Base-by-base conservation (phyloP, 345 rosid genomes). In the Psidium friedrichsthalianum region DNA sequence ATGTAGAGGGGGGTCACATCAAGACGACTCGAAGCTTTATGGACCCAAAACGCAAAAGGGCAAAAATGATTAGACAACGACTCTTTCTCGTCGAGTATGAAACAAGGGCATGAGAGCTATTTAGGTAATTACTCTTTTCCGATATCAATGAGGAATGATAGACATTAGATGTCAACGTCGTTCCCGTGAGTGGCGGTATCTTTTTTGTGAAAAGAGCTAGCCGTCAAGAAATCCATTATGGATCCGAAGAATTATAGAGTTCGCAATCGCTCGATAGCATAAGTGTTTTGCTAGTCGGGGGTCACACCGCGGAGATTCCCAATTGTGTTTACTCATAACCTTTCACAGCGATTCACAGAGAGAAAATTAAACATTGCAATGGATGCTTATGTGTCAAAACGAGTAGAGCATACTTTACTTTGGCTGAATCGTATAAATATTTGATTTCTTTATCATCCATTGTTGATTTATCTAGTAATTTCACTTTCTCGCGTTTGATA, bases 221-320 rank as follows among this genome's bases (percentile, higher is more conserved):
- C 21, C 2, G 1, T 29, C 0, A 0, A 29, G 76, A 64, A 29
- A 16, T 64, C 3, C 42, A 32, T 18, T 15, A 61, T 61, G 12
- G 18, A 64, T 64, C 2, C 0, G 0, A 6, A 64, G 24, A 16
- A 18, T 0, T 8, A 64, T 2, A 32, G 24, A 64, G 22, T 32
- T 36, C 32, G 24, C 44, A 64, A 64, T 7, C 78, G 18, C 47
- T 64, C 5, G 0, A 64, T 16, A 16, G 44, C 42, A 16, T 11
- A 1, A 64, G 24, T 32, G 16, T 32, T 16, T 64, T 64, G 11
- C 22, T 3, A 2, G 24, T 24, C 47, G 4, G 8, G 10, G 12
- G 36, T 64, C 8, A 1, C 44, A 18, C 6, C 40, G 3, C 3
- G 5, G 6, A 29, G 21, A 29, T 61, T 61, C 10, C 7, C 21